phyloP scores from a whole-genome alignment of 208 protist species.

The Crithidia fasciculata region DNA sequence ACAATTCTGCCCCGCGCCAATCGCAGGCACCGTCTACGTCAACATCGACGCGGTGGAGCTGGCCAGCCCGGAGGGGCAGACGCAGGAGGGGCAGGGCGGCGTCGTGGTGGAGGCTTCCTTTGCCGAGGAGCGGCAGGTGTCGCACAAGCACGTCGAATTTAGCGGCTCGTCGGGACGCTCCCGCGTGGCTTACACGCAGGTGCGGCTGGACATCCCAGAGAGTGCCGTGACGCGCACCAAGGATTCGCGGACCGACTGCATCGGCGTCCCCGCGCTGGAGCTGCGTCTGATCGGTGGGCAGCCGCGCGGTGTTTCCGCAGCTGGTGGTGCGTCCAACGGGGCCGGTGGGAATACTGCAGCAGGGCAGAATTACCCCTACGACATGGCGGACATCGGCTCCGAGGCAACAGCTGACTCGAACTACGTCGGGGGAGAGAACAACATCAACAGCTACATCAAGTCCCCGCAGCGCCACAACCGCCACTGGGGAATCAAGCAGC shows the following conservation, averaged over 20 bases:
- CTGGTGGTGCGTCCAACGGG: neutral
- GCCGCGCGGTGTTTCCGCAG: neutral
- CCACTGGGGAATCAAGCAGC: conserved; percentile 17
- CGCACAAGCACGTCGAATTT: conserved; percentile 35
- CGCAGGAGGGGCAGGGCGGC: conserved; percentile 42
- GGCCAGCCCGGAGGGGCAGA: conserved; percentile 34
- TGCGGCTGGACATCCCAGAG: conserved; percentile 49
- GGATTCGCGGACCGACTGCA: neutral
- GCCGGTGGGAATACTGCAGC: neutral
- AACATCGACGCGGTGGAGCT: conserved; percentile 68
- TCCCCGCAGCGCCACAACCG: conserved; percentile 9
- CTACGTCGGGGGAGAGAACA: conserved; percentile 43
- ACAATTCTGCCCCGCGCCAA: conserved; percentile 44
- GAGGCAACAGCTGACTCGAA: conserved; percentile 19
- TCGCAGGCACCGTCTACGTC: conserved; percentile 75
- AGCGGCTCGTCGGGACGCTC: neutral
- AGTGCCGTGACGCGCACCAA: conserved; percentile 4
- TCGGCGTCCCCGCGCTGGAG: conserved; percentile 37
- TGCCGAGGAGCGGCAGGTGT: conserved; percentile 46
- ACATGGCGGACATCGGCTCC: neutral
- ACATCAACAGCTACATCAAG: conserved; percentile 40
- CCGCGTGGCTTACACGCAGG: conserved; percentile 28
- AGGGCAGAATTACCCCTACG: neutral
- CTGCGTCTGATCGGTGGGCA: conserved; percentile 36
- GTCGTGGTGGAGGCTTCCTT: conserved; percentile 53